These are phyloP conservation scores for Fusarium pininemorale DNA, from an alignment of 2,329 filamentous ascomycete species.

Conservation along the genomic window DNA sequence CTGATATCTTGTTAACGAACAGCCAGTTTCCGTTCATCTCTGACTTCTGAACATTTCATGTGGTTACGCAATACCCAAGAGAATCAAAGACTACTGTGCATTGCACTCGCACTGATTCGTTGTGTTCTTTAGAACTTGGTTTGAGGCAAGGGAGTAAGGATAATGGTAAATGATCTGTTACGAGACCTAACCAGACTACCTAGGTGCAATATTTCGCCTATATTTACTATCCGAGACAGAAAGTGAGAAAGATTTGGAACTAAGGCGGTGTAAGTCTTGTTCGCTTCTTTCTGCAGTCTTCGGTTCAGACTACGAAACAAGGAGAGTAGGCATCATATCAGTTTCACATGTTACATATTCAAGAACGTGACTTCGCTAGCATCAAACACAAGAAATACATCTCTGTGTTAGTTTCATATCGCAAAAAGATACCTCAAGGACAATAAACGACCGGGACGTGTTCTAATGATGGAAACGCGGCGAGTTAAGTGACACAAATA, in stretches of 20 bases:
- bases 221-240: fast-evolving
- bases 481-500: background rate
- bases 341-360: background rate
- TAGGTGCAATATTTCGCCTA: fast-evolving
- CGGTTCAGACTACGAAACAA: background rate
- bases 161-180: background rate
- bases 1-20: background rate
- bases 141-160: background rate
- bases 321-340: background rate
- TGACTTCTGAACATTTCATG: background rate
- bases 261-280: fast-evolving
- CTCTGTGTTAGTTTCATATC: fast-evolving
- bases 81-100: background rate
- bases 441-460: fast-evolving
- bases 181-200: fast-evolving
- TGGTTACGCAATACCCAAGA: background rate
- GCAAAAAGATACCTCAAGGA: background rate
- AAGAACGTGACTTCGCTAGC: background rate
- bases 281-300: background rate
- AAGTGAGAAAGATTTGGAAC: background rate
- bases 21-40: background rate
- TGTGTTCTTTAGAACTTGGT: background rate
- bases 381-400: background rate
- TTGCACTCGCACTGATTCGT: background rate
- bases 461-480: background rate